Percentiles rank a stretch among this genome's conserved stretches.
Conservation (phyloP, 345 rosid genomes). For the Citrus maxima region DNA sequence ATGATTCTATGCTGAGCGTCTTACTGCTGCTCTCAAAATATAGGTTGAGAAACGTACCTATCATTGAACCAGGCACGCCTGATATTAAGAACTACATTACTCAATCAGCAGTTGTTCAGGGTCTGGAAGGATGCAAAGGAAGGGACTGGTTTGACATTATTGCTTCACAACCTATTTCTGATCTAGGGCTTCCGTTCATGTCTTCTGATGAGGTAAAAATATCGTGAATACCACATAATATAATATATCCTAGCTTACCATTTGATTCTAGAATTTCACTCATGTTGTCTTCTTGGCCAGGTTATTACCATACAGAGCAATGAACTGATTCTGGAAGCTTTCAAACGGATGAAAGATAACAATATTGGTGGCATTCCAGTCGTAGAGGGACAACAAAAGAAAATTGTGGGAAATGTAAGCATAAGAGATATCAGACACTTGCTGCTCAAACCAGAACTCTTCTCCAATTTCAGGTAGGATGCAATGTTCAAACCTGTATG, state of each 20-base stretch:
- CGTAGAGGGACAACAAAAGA: slow-evolving; percentile 39
- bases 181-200: slow-evolving; percentile 88
- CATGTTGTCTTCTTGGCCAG: slow-evolving; percentile 29
- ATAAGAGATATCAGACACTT: slow-evolving; percentile 66
- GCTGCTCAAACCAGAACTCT: slow-evolving; percentile 75
- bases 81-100: slow-evolving; percentile 77
- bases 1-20: slow-evolving; percentile 82
- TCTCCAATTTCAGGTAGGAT: slow-evolving; percentile 71
- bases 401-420: slow-evolving; percentile 49
- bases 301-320: slow-evolving; percentile 55
- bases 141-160: slow-evolving; percentile 93
- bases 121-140: slow-evolving; percentile 76
- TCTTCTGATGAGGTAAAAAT: slow-evolving; percentile 50
- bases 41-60: slow-evolving; percentile 74
- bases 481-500: background rate
- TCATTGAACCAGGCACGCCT: slow-evolving; percentile 62
- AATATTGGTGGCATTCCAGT: slow-evolving; percentile 89
- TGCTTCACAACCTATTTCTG: slow-evolving; percentile 53
- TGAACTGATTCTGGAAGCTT: slow-evolving; percentile 77
- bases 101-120: slow-evolving; percentile 79
- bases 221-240: background rate
- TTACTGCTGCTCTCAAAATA: slow-evolving; percentile 78
- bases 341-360: slow-evolving; percentile 69
- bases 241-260: background rate
- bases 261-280: background rate